Base-by-base conservation (phyloP, 2,329 filamentous ascomycete genomes). In the Penicillium sp. region DNA sequence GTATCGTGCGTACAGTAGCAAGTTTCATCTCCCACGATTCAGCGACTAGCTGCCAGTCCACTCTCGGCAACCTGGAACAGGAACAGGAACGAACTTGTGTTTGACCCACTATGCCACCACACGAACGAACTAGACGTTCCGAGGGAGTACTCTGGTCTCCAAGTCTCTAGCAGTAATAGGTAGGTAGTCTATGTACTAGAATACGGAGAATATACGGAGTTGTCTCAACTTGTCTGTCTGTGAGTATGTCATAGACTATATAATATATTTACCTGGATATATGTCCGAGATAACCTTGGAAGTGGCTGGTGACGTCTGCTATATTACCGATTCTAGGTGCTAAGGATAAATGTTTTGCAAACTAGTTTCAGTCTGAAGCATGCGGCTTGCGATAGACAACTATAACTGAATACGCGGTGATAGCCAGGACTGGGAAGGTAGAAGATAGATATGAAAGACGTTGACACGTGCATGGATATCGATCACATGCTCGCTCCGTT, bases 361-460 rank as follows among this genome's bases (percentile, higher is more conserved):
- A 40, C 50, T 53, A 53, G 20, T 53, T 47, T 47, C 42, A 46
- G 23, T 35, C 42, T 20, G 28, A 47, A 46, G 23, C 28, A 47
- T 35, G 35, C 16, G 28, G 51, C 50, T 45, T 52, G 40, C 18
- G 35, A 43, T 43, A 12, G 23, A 43, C n/a, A 43, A 43, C 40
- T 3, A n/a, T 18, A 42, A 14, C n/a, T n/a, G n/a, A n/a, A n/a
- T n/a, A n/a, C n/a, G n/a, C n/a, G n/a, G n/a, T n/a, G n/a, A n/a
- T n/a, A n/a, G n/a, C n/a, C n/a, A n/a, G n/a, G n/a, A n/a, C n/a
- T n/a, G n/a, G n/a, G n/a, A n/a, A n/a, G n/a, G n/a, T n/a, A n/a
- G n/a, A n/a, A n/a, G n/a, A n/a, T n/a, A n/a, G n/a, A n/a, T n/a
- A 14, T 16, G 12, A 35, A 35, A 16, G 12, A 35, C 30, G 2